Evolutionary conservation across 2,329 filamentous ascomycete species (phyloP).

Genomic region (Byssochlamys sp.): DNA sequence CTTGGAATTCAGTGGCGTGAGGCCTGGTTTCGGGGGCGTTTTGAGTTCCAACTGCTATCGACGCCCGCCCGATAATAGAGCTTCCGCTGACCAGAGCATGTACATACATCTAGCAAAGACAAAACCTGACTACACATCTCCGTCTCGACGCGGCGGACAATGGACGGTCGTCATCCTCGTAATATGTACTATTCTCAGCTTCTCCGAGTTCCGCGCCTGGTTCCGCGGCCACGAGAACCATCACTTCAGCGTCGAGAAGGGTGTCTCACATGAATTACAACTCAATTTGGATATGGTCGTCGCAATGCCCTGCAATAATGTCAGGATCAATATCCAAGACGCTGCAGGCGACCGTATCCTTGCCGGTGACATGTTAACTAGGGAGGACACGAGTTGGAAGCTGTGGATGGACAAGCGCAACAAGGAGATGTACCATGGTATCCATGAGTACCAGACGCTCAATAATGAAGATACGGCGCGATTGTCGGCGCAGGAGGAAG

Average conservation of each 20-base stretch:
- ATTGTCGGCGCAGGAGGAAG: slow-evolving; percentile 44
- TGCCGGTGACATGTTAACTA: slow-evolving; percentile 62
- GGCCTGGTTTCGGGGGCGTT: not conserved
- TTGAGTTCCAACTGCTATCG: not conserved
- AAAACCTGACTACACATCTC: slow-evolving; percentile 81
- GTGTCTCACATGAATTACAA: slow-evolving; percentile 75
- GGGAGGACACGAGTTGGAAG: slow-evolving; percentile 68
- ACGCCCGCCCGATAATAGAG: not conserved
- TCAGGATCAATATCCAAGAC: slow-evolving; percentile 97
- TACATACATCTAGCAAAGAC: slow-evolving; percentile 62
- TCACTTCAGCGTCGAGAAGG: slow-evolving; percentile 88
- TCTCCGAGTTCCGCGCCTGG: slow-evolving; percentile 72
- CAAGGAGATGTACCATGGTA: slow-evolving; percentile 46
- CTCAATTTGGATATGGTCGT: slow-evolving; percentile 94
- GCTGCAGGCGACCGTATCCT: slow-evolving; percentile 85
- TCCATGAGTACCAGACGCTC: slow-evolving; percentile 46
- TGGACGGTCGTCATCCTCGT: slow-evolving; percentile 78
- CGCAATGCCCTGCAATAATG: slow-evolving; percentile 71
- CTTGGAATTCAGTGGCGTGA: not conserved
- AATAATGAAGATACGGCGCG: slow-evolving; percentile 54
- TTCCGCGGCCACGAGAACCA: slow-evolving; percentile 75
- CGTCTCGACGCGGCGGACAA: slow-evolving; percentile 77
- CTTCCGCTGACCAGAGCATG: not conserved
- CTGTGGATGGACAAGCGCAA: slow-evolving; percentile 70
- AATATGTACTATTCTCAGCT: slow-evolving; percentile 64